Base-by-base conservation (phyloP, 495 filamentous ascomycete species). In the Astrocystis sublimbata region DNA sequence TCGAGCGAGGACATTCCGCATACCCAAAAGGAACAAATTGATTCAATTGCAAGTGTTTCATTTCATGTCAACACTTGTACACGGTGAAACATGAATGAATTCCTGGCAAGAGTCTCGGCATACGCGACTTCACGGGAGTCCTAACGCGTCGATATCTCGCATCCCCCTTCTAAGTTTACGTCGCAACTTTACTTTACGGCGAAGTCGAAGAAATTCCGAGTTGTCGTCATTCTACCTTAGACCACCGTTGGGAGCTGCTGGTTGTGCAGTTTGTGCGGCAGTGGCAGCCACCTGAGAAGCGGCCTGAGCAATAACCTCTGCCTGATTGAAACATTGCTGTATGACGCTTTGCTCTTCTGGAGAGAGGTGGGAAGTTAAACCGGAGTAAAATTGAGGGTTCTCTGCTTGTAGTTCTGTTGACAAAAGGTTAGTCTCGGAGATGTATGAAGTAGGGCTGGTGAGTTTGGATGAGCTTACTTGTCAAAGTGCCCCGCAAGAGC, bases 341-440 rank as follows among this genome's bases (percentile, higher is more conserved):
- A 98, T 83, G 57, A 96, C 78, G 62, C 82, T 82, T 74, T 96
- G 90, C 68, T 98, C 93, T 15, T 94, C 90, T 7, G 85, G 78
- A 35, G 83, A 86, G 19, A 98, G 86, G 55, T 89, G 88, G 58
- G 88, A 85, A 33, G 92, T 91, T 59, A 98, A 79, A 49, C 75
- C 86, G 4, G 89, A 82, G 70, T 97, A 98, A 33, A 97, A 88
- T 64, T 92, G 88, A 1, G 93, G 93, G 64, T 98, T 92, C 68
- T 92, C 87, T 76, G 90, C 88, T 83, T 96, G 90, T 63, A 98
- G 83, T 71, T 82, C 93, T 97, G 71, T 43, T 54, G 21, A 40
- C n/a, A 19, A 4, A 49, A 52, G 68, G 62, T 75, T 68, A 78
- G 70, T 33, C 52, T 42, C 6, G 41, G 38, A 4, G 36, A 19